Conservation (phyloP, 169 alveolate species). For the Plasmodium berghei region DNA sequence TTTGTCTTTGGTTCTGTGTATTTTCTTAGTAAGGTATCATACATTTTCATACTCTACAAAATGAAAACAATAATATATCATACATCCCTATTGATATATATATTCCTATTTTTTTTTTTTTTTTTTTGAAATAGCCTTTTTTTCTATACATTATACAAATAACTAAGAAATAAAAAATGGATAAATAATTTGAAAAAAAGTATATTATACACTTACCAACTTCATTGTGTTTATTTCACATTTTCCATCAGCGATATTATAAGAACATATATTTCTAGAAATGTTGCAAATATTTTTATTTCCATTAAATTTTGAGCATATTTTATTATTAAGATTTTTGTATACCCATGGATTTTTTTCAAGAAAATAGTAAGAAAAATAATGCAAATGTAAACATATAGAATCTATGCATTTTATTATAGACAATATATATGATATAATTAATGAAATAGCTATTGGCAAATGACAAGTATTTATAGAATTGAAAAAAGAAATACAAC, state of each 20-base stretch:
- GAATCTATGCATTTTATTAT: conserved; percentile 42
- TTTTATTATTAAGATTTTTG: conserved; percentile 33
- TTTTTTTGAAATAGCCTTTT: neutral
- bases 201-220: neutral
- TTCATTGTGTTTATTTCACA: conserved; percentile 55
- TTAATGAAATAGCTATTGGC: conserved; percentile 37
- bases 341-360: conserved; percentile 54
- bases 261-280: conserved; percentile 44
- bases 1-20: conserved; percentile 32
- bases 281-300: conserved; percentile 46
- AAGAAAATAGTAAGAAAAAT: conserved; percentile 21
- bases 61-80: neutral
- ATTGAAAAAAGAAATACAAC: conserved; percentile 44
- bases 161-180: neutral
- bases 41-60: conserved; percentile 37
- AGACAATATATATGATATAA: conserved; percentile 43
- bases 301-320: conserved; percentile 58
- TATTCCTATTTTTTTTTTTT: neutral
- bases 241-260: conserved; percentile 6
- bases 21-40: conserved; percentile 40
- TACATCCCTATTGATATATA: neutral
- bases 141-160: neutral
- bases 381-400: conserved; percentile 20
- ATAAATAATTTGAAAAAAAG: no score
- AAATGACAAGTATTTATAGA: conserved; percentile 32